These are phyloP conservation scores for Trichoderma asperelloides DNA, from an alignment of 495 filamentous ascomycete species.

Conservation along the genomic window DNA sequence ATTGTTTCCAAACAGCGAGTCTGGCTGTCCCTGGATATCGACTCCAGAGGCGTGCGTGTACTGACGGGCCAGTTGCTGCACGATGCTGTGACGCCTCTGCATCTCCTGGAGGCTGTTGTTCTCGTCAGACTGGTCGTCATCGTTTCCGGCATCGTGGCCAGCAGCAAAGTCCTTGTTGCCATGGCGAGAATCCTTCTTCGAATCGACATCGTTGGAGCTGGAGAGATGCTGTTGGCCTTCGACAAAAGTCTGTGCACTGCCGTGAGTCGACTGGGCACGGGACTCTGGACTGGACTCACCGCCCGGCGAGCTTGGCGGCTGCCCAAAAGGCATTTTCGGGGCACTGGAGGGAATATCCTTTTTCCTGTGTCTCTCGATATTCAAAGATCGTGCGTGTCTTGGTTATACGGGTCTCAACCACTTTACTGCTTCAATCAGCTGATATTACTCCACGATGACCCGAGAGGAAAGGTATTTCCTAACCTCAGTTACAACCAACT, in stretches of 20 bases:
- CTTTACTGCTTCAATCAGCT: no score
- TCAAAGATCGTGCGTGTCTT: no score
- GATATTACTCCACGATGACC: no score
- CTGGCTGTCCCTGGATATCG: not conserved
- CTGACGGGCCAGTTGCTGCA: slow-evolving; percentile 9
- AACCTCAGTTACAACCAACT: not conserved
- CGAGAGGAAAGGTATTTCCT: no score
- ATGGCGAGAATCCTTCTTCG: not conserved
- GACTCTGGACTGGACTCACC: not conserved
- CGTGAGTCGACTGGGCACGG: not conserved
- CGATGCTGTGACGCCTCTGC: slow-evolving; percentile 6
- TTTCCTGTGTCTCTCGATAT: no score
- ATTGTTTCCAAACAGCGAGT: not conserved
- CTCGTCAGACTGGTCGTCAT: slow-evolving; percentile 22
- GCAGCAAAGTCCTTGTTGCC: no score
- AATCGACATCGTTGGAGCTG: not conserved
- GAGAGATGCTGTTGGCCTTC: not conserved
- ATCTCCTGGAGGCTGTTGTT: slow-evolving; percentile 20
- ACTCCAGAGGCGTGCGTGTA: slow-evolving; percentile 3
- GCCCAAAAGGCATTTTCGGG: not conserved
- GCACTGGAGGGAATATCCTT: no score
- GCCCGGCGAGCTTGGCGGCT: not conserved
- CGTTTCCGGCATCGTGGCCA: slow-evolving; percentile 10
- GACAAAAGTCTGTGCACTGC: not conserved
- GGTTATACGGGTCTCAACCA: no score